Evolutionary conservation across 75 land plant species (phyloP), one percentile per base, ranked within the genome.

Genomic region (Selaginella moellendorffii): DNA sequence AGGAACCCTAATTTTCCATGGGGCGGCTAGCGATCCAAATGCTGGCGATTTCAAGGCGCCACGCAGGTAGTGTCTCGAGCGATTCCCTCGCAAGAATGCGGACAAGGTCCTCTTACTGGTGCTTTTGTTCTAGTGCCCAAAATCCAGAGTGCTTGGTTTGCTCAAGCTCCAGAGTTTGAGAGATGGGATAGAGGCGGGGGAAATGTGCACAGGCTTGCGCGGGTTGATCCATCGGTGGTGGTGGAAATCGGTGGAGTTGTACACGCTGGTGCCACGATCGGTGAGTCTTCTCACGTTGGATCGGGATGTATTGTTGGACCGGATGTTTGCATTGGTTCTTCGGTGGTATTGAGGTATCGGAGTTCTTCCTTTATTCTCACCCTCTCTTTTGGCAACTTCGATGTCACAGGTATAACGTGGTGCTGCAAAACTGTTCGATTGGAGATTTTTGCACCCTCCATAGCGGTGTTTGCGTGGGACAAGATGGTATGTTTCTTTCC

Each of bases 381-480:
- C 18, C 1, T 31, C 65, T 24, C 21, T 1, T 22, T 17, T 12
- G 22, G 62, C 27, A 26, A 9, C 14, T 59, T 36, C 26, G 52
- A 9, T 53, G 68, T 46, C 70, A 31, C 72, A 90, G 96, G 79
- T 92, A 74, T 64, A 92, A 92, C 75, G 87, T 75, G 31, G 70
- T 73, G 20, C 80, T 92, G 23, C 78, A 68, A 65, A 85, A 92
- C 63, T 88, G 96, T 70, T 71, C 72, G 22, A 29, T 92, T 25
- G 97, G 97, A 17, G 75, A 76, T 69, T 81, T 61, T 14, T 88
- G 96, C 70, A 63, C 75, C 30, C 76, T 92, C n/a, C 95, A 88
- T 62, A 67, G 65, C 76, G 97, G 97, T 46, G 89, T 77, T 0
- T 85, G 87, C 70, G 71, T 92, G 63, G 97, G 97, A 66, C 97